These are phyloP conservation scores for Thielaviopsis ethacetica DNA, from an alignment of 2,329 filamentous ascomycete species.

Conservation along the genomic window DNA sequence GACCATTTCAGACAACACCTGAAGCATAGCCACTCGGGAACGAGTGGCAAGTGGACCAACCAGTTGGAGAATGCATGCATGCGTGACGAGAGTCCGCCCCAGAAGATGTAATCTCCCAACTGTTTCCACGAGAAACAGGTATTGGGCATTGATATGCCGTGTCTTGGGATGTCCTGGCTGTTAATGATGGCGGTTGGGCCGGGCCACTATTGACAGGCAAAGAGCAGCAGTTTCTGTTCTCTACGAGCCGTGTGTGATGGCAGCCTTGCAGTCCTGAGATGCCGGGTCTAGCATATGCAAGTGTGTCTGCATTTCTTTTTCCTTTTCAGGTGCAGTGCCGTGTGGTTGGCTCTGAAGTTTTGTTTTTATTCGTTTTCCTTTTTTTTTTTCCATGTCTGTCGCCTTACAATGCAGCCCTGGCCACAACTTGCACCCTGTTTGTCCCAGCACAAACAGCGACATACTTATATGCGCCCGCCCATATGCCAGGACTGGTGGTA, in stretches of 20 bases:
- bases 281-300: not conserved
- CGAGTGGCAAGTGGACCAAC: constrained; percentile 97
- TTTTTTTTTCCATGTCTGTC: not conserved
- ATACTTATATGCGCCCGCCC: too few species aligned
- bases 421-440: not conserved
- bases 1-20: constrained; percentile 97
- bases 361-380: not conserved
- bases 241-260: not conserved
- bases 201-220: not conserved
- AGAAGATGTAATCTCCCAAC: constrained; percentile 12
- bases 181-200: not conserved
- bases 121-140: not conserved
- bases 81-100: constrained; percentile 60
- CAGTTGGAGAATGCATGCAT: constrained; percentile 95
- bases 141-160: not conserved
- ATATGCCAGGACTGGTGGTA: too few species aligned
- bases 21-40: constrained; percentile 92
- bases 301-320: not conserved
- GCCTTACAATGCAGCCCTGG: not conserved
- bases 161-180: not conserved
- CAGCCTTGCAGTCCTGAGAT: not conserved
- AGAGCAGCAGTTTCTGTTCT: not conserved
- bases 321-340: not conserved
- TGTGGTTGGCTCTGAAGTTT: not conserved
- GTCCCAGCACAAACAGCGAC: not conserved